phyloP scores from a whole-genome alignment of 129 eudicot genomes.

The Chrysanthemum makinoi region DNA sequence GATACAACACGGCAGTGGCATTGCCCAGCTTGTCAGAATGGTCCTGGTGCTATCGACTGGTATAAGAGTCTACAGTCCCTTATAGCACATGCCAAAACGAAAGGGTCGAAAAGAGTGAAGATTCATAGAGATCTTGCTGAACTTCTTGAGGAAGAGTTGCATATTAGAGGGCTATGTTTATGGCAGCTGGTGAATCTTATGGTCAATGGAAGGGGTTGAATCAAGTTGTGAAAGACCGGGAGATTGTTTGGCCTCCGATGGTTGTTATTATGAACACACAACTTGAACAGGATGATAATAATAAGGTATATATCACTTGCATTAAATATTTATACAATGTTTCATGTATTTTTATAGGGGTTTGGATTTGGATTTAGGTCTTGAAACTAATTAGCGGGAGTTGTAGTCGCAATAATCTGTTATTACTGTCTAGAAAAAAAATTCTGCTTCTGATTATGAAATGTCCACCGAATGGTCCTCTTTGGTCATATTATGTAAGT shows the following conservation, averaged over 20 bases:
- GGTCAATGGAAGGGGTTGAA: slow-evolving; percentile 73
- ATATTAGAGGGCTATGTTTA: slow-evolving; percentile 44
- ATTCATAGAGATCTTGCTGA: slow-evolving; percentile 71
- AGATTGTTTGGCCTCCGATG: slow-evolving; percentile 97
- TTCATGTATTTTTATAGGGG: too few relatives aligned
- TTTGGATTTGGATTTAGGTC: too few relatives aligned
- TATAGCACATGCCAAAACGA: slow-evolving; percentile 74
- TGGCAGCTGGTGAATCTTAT: slow-evolving; percentile 64
- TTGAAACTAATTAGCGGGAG: too few relatives aligned
- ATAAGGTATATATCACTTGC: slow-evolving; percentile 41
- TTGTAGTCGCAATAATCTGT: too few relatives aligned
- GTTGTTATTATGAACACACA: slow-evolving; percentile 75
- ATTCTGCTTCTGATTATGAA: too few relatives aligned
- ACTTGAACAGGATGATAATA: slow-evolving; percentile 66
- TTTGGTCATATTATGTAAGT: too few relatives aligned
- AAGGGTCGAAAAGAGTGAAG: slow-evolving; percentile 70
- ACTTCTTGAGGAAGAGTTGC: slow-evolving; percentile 72
- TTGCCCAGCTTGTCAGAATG: slow-evolving; percentile 84
- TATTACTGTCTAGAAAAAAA: too few relatives aligned
- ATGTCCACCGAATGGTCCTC: too few relatives aligned
- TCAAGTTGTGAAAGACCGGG: slow-evolving; percentile 41
- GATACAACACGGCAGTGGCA: slow-evolving; percentile 78
- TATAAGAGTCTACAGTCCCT: slow-evolving; percentile 70
- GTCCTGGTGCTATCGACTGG: slow-evolving; percentile 90
- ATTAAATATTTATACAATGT: background rate